Base-by-base conservation (phyloP, 345 rosid genomes). In the Pseudoturritis turrita region DNA sequence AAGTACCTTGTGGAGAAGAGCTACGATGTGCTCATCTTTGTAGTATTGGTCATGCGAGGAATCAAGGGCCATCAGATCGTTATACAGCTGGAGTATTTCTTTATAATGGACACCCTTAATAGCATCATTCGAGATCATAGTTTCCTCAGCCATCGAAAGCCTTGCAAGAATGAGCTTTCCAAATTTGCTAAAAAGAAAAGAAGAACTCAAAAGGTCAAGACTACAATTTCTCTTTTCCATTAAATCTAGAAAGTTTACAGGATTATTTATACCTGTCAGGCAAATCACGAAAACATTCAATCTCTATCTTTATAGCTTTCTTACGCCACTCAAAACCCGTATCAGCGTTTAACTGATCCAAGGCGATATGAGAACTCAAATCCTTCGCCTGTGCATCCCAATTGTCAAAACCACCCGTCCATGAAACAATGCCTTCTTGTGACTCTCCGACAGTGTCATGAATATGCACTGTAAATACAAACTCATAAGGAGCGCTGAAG, bases 81-180 rank as follows among this genome's bases (percentile, higher is more conserved):
- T 74, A 80, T 81, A 89, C 40, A 91, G 82, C 60, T 70, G 73
- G 61, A 88, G 86, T 75, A 85, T 83, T 83, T 86, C 89, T 57
- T 82, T 81, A 52, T 70, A 83, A 71, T 88, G 84, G 50, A 28
- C 49, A 65, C 68, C 41, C 56, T 77, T 72, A 15, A 64, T 63
- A 23, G 78, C 37, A 60, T 47, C 51, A 41, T 75, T 54, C 65
- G 55, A 52, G 44, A 41, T 28, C 74, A 82, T 67, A 31, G 59
- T 79, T 78, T 86, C 85, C 67, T 71, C 78, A 65, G 92, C 89
- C 72, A 75, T 85, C 83, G 88, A 72, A 76, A 88, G 77, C 72
- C 87, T 87, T 12, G 92, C 97, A 70, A 88, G 86, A 6, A 87
- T 84, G 70, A 91, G 87, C 84, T 94, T 94, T 65, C 96, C 95